Evolutionary conservation across 2,329 filamentous ascomycete species (phyloP).

Genomic region (Ceratocystis variospora): DNA sequence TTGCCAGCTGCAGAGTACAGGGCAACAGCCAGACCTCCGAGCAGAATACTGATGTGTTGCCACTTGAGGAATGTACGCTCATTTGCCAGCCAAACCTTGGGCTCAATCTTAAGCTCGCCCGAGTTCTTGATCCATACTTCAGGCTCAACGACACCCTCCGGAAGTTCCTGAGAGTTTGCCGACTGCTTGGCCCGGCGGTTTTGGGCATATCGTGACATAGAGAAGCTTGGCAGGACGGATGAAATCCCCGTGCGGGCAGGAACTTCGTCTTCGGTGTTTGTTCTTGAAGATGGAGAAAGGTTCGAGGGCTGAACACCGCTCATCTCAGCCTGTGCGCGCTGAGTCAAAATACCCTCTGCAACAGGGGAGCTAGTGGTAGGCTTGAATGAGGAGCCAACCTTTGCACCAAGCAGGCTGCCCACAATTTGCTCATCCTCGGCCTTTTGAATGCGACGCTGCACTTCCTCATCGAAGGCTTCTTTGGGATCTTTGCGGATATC

Average conservation of each 20-base stretch:
- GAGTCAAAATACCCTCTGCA: conserved; percentile 45
- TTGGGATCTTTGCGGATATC: conserved; percentile 92
- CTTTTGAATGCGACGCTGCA: conserved; percentile 64
- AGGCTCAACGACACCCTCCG: conserved; percentile 78
- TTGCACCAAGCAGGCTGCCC: conserved; percentile 65
- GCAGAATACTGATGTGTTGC: conserved; percentile 85
- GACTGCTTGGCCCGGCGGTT: conserved; percentile 33
- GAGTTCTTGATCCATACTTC: conserved; percentile 86
- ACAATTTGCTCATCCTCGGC: conserved; percentile 82
- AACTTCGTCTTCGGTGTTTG: conserved; percentile 27
- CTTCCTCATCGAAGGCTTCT: conserved; percentile 79
- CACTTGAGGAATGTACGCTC: conserved; percentile 97
- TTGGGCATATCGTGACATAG: conserved; percentile 60
- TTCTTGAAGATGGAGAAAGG: conserved; percentile 21
- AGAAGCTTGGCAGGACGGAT: conserved; percentile 69
- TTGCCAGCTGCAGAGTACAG: conserved; percentile 78
- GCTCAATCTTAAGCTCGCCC: conserved; percentile 82
- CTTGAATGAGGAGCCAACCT: conserved; percentile 40
- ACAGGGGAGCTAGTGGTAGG: conserved; percentile 52
- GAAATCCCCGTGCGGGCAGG: conserved; percentile 34
- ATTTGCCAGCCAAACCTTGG: conserved; percentile 97
- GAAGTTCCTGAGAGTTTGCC: conserved; percentile 39
- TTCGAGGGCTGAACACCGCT: conserved; percentile 21
- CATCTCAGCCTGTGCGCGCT: conserved; percentile 23
- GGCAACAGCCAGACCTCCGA: conserved; percentile 69